Evolutionary conservation across 352 stramenopile species (phyloP).

Genomic region (Globisporangium megalacanthum): DNA sequence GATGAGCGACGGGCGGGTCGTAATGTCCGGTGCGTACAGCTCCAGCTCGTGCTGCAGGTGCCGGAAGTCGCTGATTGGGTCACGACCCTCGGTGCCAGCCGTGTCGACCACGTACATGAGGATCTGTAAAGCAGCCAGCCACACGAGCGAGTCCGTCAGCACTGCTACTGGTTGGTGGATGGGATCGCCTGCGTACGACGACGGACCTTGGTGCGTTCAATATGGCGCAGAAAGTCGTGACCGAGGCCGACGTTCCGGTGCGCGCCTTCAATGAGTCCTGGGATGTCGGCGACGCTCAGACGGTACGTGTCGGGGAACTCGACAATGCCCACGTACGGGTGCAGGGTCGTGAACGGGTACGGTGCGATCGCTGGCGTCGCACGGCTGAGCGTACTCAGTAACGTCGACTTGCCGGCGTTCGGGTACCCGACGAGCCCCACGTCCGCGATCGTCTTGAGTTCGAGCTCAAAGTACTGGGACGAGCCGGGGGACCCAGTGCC

Average conservation of each 20-base stretch:
- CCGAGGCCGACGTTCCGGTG: conserved; percentile 97
- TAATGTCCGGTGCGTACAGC: conserved; percentile 84
- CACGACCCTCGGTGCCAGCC: conserved; percentile 65
- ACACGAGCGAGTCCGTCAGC: background rate
- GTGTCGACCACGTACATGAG: conserved; percentile 86
- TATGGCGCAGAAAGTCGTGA: conserved; percentile 97
- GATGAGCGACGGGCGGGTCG: conserved; percentile 77
- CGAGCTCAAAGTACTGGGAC: conserved; percentile 94
- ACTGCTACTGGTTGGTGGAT: background rate
- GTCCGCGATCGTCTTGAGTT: conserved; percentile 98
- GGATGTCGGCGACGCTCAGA: conserved; percentile 88
- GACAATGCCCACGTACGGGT: conserved; percentile 94
- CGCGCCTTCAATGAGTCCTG: conserved; percentile 88
- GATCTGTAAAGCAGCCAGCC: conserved; percentile 38
- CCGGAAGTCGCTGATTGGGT: conserved; percentile 68
- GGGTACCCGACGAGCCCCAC: conserved; percentile 98
- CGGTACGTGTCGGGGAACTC: conserved; percentile 94
- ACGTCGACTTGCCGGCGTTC: conserved; percentile 97
- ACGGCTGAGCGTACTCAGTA: conserved; percentile 91
- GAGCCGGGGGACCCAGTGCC: conserved; percentile 86
- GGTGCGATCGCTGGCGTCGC: conserved; percentile 93
- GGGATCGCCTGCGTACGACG: background rate
- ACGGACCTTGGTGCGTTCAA: conserved; percentile 95
- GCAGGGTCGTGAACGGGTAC: conserved; percentile 98
- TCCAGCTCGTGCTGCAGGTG: conserved; percentile 84